phyloP scores from a whole-genome alignment of 2,329 filamentous ascomycete species.

The Aspergillus phoenicis region DNA sequence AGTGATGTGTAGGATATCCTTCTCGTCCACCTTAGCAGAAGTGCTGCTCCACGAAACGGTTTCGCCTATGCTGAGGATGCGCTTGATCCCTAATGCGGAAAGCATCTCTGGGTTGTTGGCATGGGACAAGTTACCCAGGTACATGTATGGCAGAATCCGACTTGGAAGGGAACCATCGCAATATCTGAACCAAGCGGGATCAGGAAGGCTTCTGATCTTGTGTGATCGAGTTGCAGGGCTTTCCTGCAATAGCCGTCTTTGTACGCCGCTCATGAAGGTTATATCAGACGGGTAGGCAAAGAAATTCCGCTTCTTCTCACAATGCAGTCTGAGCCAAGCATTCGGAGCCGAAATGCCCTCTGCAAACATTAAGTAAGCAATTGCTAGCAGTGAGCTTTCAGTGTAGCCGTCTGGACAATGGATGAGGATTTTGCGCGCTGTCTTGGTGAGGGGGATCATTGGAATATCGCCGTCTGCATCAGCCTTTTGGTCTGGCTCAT shows the following conservation, averaged over 20 bases:
- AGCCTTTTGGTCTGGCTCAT: constrained; percentile 39
- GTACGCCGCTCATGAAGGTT: constrained; percentile 73
- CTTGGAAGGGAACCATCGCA: constrained; percentile 92
- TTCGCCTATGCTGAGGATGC: constrained; percentile 91
- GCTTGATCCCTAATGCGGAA: constrained; percentile 75
- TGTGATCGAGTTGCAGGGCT: constrained; percentile 36
- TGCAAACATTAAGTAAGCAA: constrained; percentile 93
- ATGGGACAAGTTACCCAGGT: constrained; percentile 88
- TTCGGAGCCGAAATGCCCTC: constrained; percentile 78
- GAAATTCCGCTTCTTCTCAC: constrained; percentile 81
- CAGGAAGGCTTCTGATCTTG: constrained; percentile 30
- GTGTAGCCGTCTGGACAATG: constrained; percentile 97
- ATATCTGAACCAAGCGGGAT: constrained; percentile 78
- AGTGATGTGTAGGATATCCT: constrained; percentile 79
- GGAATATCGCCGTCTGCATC: constrained; percentile 60
- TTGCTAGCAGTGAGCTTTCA: constrained; percentile 82
- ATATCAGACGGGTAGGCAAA: constrained; percentile 95
- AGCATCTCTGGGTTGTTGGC: constrained; percentile 91
- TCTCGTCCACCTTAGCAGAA: constrained; percentile 69
- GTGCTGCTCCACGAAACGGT: constrained; percentile 76
- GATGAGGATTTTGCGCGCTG: constrained; percentile 73
- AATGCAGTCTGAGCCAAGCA: constrained; percentile 86
- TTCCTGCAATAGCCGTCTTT: constrained; percentile 69
- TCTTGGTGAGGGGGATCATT: constrained; percentile 48
- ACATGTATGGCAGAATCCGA: constrained; percentile 89